Base-by-base conservation (phyloP, 257 asterid species). In the Scutellaria galericulata region DNA sequence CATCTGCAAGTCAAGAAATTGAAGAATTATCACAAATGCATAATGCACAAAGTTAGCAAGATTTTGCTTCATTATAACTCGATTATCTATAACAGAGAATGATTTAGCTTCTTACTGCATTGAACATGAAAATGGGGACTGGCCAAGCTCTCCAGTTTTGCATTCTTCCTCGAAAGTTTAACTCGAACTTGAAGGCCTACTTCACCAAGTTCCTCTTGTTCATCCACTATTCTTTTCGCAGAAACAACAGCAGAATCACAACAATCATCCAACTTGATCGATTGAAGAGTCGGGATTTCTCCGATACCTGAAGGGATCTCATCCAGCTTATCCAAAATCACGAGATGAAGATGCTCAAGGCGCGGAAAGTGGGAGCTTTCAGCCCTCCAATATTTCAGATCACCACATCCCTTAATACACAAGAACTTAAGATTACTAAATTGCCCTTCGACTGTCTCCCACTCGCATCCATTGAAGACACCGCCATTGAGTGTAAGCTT, bases 161-260 rank as follows among this genome's bases (percentile, higher is more conserved):
- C 24, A 2, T 39, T 37, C 66, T 37, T 39, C 44, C 24, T 45
- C 4, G 37, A 31, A 31, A 31, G 37, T 31, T 1, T 1, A 62
- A 62, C 67, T 15, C 8, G 35, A 7, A 41, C 52, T 14, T 7
- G 67, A 18, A 62, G 5, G 35, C 9, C 7, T 7, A n/a, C 39
- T 39, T 62, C 51, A 13, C 52, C 52, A 4, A 41, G 6, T 15
- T 40, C 51, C 67, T 62, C 67, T 62, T 15, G 67, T 5, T 60
- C 66, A 3, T 62, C 51, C 5, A 40, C 8, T 40, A 60, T 61
- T 9, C 35, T 41, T 8, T 18, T 40, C 4, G 51, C 31, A 40
- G 51, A 61, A 7, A 7, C 5, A n/a, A 40, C 31, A 7, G 22
- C 18, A 1, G 27, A 11, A 7, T 13, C 6, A 1, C 47, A 27